phyloP scores from a whole-genome alignment of 2,329 filamentous ascomycete genomes.

The Leptographium galeiforme region DNA sequence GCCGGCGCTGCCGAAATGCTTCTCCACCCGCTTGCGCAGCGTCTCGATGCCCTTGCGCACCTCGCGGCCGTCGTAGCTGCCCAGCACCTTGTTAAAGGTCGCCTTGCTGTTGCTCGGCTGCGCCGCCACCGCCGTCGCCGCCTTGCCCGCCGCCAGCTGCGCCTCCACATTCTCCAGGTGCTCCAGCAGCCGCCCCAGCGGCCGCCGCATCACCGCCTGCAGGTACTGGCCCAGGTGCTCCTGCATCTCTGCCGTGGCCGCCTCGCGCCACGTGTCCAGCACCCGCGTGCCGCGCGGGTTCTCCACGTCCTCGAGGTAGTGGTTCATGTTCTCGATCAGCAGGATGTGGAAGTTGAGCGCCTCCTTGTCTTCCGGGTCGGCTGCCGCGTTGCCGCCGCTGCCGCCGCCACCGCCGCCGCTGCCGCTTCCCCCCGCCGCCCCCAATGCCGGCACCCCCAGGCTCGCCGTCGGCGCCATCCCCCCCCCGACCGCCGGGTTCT shows the following conservation, averaged over 20 bases:
- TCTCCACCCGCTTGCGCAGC: slow-evolving; percentile 83
- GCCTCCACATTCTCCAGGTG: slow-evolving; percentile 83
- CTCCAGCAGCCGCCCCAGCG: slow-evolving; percentile 80
- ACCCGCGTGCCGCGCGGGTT: slow-evolving; percentile 55
- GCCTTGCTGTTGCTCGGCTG: slow-evolving; percentile 73
- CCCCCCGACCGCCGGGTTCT: slow-evolving; percentile 32
- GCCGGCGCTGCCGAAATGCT: slow-evolving; percentile 79
- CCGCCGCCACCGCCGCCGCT: slow-evolving; percentile 22
- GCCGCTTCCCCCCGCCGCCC: slow-evolving; percentile 19
- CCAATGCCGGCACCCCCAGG: slow-evolving; percentile 11
- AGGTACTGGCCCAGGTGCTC: slow-evolving; percentile 86
- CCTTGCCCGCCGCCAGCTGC: slow-evolving; percentile 46
- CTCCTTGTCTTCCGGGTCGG: slow-evolving; percentile 77
- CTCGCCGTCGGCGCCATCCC: neutral
- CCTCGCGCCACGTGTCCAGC: slow-evolving; percentile 69
- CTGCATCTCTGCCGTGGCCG: slow-evolving; percentile 62
- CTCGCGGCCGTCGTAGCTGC: slow-evolving; percentile 70
- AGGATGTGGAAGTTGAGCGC: slow-evolving; percentile 95
- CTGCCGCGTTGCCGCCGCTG: slow-evolving; percentile 19
- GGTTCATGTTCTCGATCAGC: slow-evolving; percentile 97
- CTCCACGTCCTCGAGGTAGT: slow-evolving; percentile 87
- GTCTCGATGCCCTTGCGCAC: slow-evolving; percentile 82
- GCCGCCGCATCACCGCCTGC: slow-evolving; percentile 74
- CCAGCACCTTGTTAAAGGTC: slow-evolving; percentile 75
- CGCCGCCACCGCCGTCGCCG: slow-evolving; percentile 51